A percentile compares a stretch with the other conserved stretches of the same genome.
phyloP scores from a whole-genome alignment of 495 filamentous ascomycete species.

The Penicillium parvum region DNA sequence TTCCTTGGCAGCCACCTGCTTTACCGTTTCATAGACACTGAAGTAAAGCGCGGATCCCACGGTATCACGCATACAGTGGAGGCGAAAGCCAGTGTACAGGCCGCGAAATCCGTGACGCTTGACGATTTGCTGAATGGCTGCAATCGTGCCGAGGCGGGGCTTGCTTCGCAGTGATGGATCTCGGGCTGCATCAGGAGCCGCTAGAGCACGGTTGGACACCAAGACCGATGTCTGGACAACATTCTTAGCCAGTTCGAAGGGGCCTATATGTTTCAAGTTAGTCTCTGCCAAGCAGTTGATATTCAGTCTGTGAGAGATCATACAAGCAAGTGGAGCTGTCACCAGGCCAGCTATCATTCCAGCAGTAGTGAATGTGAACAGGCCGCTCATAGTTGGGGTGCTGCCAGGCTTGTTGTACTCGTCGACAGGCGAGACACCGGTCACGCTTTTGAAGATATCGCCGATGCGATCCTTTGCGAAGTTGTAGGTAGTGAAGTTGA shows the following conservation, averaged over 20 bases:
- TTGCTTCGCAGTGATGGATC: conserved; percentile 62
- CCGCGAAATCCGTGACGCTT: conserved; percentile 71
- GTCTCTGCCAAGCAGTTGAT: neutral
- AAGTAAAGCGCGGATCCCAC: conserved; percentile 90
- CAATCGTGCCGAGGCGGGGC: conserved; percentile 74
- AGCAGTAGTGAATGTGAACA: conserved; percentile 71
- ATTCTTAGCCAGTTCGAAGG: conserved; percentile 91
- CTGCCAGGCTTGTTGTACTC: conserved; percentile 67
- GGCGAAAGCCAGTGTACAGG: conserved; percentile 79
- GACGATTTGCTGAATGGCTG: conserved; percentile 74
- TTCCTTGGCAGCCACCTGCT: conserved; percentile 70
- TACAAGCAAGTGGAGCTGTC: conserved; percentile 83
- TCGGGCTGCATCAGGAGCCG: conserved; percentile 50
- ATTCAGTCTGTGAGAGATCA: conserved; percentile 23
- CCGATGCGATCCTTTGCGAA: conserved; percentile 74
- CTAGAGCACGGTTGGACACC: conserved; percentile 63
- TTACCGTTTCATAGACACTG: conserved; percentile 83
- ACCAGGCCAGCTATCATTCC: conserved; percentile 75
- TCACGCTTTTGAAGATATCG: conserved; percentile 39
- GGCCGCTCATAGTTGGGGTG: conserved; percentile 61
- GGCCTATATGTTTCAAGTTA: conserved; percentile 56
- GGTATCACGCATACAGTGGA: conserved; percentile 81
- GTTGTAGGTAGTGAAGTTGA: conserved; percentile 93
- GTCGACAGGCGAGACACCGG: conserved; percentile 65
- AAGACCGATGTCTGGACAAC: conserved; percentile 87